Evolutionary conservation across 495 filamentous ascomycete species (phyloP).

Genomic region (Sphaerosporella brunnea): DNA sequence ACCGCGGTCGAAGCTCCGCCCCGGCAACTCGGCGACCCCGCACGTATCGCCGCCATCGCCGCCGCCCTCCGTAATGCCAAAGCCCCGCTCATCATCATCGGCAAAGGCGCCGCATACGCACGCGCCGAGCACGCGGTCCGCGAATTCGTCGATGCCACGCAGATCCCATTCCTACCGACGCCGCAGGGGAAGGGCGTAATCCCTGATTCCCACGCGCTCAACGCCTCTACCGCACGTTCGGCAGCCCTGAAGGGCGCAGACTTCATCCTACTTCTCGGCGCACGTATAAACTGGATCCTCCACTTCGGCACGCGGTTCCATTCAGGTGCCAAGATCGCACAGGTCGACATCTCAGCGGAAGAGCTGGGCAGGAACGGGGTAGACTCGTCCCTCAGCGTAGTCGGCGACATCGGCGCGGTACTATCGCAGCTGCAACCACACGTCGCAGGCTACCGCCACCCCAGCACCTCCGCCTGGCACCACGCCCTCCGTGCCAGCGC

Average conservation of each 20-base stretch:
- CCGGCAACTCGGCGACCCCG: constrained; percentile 30
- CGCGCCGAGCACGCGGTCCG: constrained; percentile 34
- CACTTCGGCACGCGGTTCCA: constrained; percentile 47
- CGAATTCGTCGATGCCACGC: constrained; percentile 33
- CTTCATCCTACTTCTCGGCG: constrained; percentile 42
- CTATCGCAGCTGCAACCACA: constrained; percentile 31
- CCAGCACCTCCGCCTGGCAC: constrained; percentile 25
- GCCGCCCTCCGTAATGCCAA: constrained; percentile 35
- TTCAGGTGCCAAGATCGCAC: constrained; percentile 36
- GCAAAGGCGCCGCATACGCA: constrained; percentile 46
- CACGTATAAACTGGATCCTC: constrained; percentile 47
- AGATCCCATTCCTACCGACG: constrained; percentile 43
- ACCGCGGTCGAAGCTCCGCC: constrained; percentile 30
- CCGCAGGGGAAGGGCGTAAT: constrained; percentile 50
- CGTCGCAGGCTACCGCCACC: constrained; percentile 28
- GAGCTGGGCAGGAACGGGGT: constrained; percentile 38
- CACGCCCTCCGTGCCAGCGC: constrained; percentile 25
- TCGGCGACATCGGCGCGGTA: constrained; percentile 38
- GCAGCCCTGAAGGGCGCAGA: constrained; percentile 40
- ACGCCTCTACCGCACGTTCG: constrained; percentile 40
- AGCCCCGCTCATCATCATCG: constrained; percentile 40
- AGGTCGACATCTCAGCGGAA: constrained; percentile 42
- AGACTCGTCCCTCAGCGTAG: constrained; percentile 33
- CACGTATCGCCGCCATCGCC: constrained; percentile 31
- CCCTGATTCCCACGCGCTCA: constrained; percentile 38